Base-by-base conservation (phyloP, 495 filamentous ascomycete species). In the Aspergillus bridgeri region DNA sequence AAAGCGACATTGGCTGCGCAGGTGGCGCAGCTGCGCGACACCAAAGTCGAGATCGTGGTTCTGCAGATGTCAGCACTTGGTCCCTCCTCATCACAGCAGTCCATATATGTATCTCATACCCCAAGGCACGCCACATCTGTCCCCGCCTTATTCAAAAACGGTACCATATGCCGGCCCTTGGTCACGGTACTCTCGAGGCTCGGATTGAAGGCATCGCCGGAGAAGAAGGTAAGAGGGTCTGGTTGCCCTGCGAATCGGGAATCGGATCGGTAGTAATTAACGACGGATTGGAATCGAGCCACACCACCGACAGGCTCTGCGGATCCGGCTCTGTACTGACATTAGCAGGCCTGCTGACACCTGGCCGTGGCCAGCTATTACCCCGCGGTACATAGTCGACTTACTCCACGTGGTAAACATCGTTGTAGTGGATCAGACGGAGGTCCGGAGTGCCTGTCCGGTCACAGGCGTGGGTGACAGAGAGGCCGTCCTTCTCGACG, bases 41-140 rank as follows among this genome's bases (percentile, higher is more conserved):
- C 92, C 92, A 65, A 96, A 96, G 69, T 96, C 92, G 42, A 96
- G 84, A 67, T 96, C 92, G 70, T 96, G 92, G 67, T 96, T 96
- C 82, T 85, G 57, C 51, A 25, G 13, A 58, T 25, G 54, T 66
- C 38, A 65, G 60, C 57, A 44, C 17, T 51, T 18, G n/a, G 50
- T 22, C 29, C 6, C 5, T 52, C 17, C 2, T 6, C 47, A 48
- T 29, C 5, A 4, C 33, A 38, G 11, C 33, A 38, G 3, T 11
- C 2, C 11, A 15, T 15, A 13, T 38, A 13, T 25, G 47, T 47
- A n/a, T 27, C 6, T 57, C 33, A 63, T 76, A 91, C 88, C 51
- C 92, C 92, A 53, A 91, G 80, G 73, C 89, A 88, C 5, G 90
- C 89, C 20, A 86, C 87, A 66, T 87, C 81, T 7, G 89, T 91